Evolutionary conservation across 768 basidiomycete genomes (phyloP), one percentile per base, ranked within the genome.

Genomic region (Tricholoma furcatifolium): DNA sequence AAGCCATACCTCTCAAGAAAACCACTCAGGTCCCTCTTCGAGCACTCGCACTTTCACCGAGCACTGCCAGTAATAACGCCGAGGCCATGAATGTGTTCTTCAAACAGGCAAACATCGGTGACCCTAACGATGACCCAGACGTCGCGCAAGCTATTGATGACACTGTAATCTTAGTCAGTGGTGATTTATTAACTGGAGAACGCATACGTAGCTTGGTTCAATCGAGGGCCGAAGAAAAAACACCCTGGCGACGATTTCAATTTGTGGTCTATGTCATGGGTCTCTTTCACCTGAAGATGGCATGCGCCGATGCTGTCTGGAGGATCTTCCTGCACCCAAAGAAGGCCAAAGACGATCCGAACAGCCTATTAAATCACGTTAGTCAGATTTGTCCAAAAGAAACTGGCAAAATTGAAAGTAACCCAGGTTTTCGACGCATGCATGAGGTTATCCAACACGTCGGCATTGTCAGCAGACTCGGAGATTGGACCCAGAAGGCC

Each of bases 391-490:
- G 57, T 0, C 67, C 65, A 18, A 55, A 57, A 15, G 65, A 71
- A 53, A 69, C 61, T 0, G 61, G 56, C 0, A 68, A 64, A 17
- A 60, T 65, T 44, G 51, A 23, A 6, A 43, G 61, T 3, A 66
- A 69, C 18, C 70, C 69, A 1, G 62, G 62, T 6, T 73, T 71
- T 50, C 56, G 61, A 0, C 42, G 55, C 9, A 72, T 70, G 63
- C 70, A 74, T 39, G 49, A 71, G 14, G 30, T 68, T 0, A 67
- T 73, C 12, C 14, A 17, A 0, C 60, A 74, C 43, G 50, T 41
- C 20, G 65, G 64, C 0, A 62, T 55, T 17, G 62, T 57, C 7
- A 4, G 39, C 0, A 40, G 52, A 12, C 48, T 74, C 4, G 61
- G 70, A 24, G 63, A 55, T 42, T 75, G 70, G 71, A 15, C 42